Base-by-base conservation (phyloP, 129 eudicot species). In the Escallonia rubra region DNA sequence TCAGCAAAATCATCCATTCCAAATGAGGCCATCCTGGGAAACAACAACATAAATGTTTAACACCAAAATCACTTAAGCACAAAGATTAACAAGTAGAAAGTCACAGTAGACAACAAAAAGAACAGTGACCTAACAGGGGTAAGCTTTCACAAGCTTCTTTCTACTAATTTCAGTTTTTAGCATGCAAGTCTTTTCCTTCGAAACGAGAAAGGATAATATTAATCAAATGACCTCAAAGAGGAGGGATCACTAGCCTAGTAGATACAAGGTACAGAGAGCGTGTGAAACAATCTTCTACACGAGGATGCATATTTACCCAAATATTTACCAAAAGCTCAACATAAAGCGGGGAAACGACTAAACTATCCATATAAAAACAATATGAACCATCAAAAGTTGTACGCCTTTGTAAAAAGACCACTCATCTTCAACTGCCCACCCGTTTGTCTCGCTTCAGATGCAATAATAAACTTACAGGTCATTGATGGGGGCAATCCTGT, bases 1-100 rank as follows among this genome's bases (percentile, higher is more conserved):
- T 82, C 68, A 72, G 99, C 90, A 75, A 89, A 93, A 74, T 93
- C 99, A 80, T 93, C 99, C 77, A 89, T 72, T 61, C 99, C 99
- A 84, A 77, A 93, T 62, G 99, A 93, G 68, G 83, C 85, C 99
- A 93, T 93, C 79, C 99, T 93, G 81, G 8, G 39, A 61, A 71
- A 50, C 53, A 73, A 53, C 15, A 73, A 12, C 58, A 65, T 41
- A 61, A 54, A 44, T 55, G 39, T 6, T 4, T 34, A 4, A 39
- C 43, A 41, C 6, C 13, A 51, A 23, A 40, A 47, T 4, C 8
- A 10, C 34, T 23, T 46, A 38, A 63, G 59, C 52, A 10, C 6
- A 51, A 41, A 68, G 61, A 4, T n/a, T 61, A 10, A 62, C 14
- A 63, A 63, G 64, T 49, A 23, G 34, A 23, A 23, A 23, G 34